phyloP scores from a whole-genome alignment of 495 filamentous ascomycete species.

The Penicillium psychrofluorescens region DNA sequence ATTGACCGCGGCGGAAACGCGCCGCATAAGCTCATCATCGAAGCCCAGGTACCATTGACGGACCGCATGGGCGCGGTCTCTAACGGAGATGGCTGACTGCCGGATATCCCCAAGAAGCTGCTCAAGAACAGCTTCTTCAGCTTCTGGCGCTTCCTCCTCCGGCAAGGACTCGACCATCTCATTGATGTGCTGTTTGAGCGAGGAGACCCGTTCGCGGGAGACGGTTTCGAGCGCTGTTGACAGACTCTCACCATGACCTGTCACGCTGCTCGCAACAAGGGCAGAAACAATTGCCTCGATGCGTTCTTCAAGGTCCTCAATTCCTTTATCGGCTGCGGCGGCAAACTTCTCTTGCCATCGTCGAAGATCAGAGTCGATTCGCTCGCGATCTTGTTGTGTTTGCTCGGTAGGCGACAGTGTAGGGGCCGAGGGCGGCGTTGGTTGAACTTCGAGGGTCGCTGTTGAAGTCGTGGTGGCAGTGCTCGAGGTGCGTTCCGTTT shows the following conservation, averaged over 20 bases:
- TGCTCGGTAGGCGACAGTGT: conserved; percentile 34
- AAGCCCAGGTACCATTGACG: conserved; percentile 72
- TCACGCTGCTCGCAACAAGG: conserved; percentile 56
- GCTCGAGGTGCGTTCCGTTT: conserved; percentile 10
- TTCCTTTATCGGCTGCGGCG: conserved; percentile 71
- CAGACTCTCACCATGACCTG: conserved; percentile 60
- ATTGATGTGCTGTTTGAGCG: conserved; percentile 61
- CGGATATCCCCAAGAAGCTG: conserved; percentile 57
- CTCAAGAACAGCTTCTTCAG: conserved; percentile 53
- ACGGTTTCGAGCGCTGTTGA: conserved; percentile 62
- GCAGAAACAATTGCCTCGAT: conserved; percentile 71
- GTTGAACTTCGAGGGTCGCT: conserved; percentile 13
- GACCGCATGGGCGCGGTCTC: conserved; percentile 72
- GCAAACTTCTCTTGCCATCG: conserved; percentile 83
- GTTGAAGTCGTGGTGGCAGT: conserved; percentile 15
- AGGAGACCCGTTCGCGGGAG: conserved; percentile 50
- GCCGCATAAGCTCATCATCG: conserved; percentile 57
- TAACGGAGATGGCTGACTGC: conserved; percentile 66
- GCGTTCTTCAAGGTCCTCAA: conserved; percentile 59
- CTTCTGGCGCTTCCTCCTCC: conserved; percentile 41
- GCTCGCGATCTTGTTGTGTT: conserved; percentile 51
- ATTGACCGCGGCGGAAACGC: conserved; percentile 68
- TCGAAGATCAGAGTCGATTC: conserved; percentile 68
- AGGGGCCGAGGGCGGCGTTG: conserved; percentile 24
- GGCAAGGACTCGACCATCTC: conserved; percentile 50